Evolutionary conservation across 2,329 filamentous ascomycete genomes (phyloP).

Genomic region (Fusarium brachygibbosum): DNA sequence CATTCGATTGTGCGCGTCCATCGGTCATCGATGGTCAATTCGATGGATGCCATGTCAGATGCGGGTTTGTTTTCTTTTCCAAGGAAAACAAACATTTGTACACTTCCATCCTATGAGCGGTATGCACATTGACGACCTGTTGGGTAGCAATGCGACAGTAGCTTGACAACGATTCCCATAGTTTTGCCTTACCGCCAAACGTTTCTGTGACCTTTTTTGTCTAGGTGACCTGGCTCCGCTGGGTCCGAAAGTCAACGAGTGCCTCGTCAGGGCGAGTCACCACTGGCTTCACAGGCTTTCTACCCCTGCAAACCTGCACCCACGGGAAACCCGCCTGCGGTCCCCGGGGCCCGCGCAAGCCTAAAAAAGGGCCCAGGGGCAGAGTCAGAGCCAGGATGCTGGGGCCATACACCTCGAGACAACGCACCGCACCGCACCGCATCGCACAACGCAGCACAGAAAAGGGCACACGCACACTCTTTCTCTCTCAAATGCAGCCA

Average conservation of each 20-base stretch:
- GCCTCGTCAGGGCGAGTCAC: constrained; percentile 40
- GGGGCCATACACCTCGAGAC: constrained; percentile 50
- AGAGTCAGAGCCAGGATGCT: constrained; percentile 3
- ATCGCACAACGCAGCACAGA: constrained; percentile 5
- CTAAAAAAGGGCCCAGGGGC: constrained; percentile 42
- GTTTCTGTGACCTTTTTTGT: constrained; percentile 32
- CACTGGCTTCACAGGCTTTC: constrained; percentile 42
- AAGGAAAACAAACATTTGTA: constrained; percentile 29
- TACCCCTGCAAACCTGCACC: constrained; percentile 30
- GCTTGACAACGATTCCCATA: constrained; percentile 42
- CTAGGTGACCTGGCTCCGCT: constrained; percentile 27
- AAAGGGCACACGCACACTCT: constrained; percentile 11
- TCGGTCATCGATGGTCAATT: no score
- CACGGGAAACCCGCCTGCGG: constrained; percentile 48
- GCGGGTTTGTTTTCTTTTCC: constrained; percentile 15
- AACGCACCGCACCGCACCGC: constrained; percentile 39
- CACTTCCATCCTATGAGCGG: no score
- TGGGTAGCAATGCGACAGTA: constrained; percentile 51
- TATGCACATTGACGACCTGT: constrained; percentile 38
- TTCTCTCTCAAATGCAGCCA: constrained; percentile 48
- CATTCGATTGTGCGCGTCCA: constrained; percentile 14
- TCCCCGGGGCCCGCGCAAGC: constrained; percentile 45
- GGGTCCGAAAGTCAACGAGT: constrained; percentile 28
- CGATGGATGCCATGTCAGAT: background rate
- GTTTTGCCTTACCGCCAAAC: constrained; percentile 39